Evolutionary conservation across 2,329 filamentous ascomycete species (phyloP), one percentile per base, ranked within the genome.

Genomic region (Aspergillus bombycis): DNA sequence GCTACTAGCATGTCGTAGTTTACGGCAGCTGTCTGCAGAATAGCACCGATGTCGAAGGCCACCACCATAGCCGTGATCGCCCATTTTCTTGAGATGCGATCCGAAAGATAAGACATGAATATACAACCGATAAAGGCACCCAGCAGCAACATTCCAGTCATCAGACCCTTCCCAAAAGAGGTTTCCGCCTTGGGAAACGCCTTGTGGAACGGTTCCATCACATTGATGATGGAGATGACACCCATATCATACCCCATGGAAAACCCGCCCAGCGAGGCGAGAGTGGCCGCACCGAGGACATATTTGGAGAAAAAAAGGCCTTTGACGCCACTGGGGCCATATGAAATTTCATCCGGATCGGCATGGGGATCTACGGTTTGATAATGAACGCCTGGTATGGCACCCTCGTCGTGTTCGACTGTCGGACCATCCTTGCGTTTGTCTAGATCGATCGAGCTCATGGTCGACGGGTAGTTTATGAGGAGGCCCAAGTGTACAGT

Each of bases 211-310:
- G 82, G 78, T 0, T 74, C 70, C 79, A 83, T 82, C 14, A 80
- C 77, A 10, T 81, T 75, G 65, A 83, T 81, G 52, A 83, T 73
- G 6, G 72, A 77, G 56, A 80, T 78, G 36, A 82, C 79, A 26
- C 80, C 79, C 67, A 83, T 81, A 60, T 80, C 80, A 60, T 79
- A 80, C 19, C 78, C 78, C 66, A 80, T 80, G 1, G 78, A 75
- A 46, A 79, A 73, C 6, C 79, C 77, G 8, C 76, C 80, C 38
- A 82, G 70, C 10, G 75, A 79, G 0, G 80, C 80, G 9, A 82
- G 72, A 9, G 32, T 36, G 10, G 79, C 79, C 9, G 79, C 78
- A 14, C 78, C 77, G 9, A 79, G 74, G 48, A 82, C 78, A 61
- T 77, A 81, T 0, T 73, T 72, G 1, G 78, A 80, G 30, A 65